These are phyloP conservation scores for Trichoderma guizhouense DNA, from an alignment of 2,329 filamentous ascomycete species.

Conservation along the genomic window DNA sequence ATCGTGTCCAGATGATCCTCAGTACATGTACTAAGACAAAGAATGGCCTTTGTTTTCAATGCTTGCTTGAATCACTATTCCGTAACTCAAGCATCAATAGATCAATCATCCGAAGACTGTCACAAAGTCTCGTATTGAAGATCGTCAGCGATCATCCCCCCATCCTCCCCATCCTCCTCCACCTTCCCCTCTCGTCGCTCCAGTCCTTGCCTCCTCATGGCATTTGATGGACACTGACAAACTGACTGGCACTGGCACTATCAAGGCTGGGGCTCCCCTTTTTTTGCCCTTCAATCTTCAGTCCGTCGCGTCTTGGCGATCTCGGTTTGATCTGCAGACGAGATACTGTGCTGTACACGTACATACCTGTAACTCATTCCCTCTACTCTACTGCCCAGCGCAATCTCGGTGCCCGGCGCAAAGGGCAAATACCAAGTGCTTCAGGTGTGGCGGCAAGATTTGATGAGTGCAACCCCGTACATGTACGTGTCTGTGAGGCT, in stretches of 20 bases:
- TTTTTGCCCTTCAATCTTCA: not conserved
- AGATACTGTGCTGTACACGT: not conserved
- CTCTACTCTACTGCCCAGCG: not conserved
- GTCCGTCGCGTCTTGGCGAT: not conserved
- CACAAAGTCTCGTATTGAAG: not conserved
- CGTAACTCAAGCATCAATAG: not conserved
- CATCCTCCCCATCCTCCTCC: not conserved
- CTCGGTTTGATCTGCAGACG: not conserved
- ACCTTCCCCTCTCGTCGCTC: not conserved
- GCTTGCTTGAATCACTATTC: not conserved
- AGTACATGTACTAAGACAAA: not conserved
- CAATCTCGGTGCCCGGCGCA: constrained; percentile 4
- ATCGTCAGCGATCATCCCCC: not conserved
- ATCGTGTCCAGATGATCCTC: no score
- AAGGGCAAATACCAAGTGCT: not conserved
- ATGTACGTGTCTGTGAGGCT: not conserved
- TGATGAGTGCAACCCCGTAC: not conserved
- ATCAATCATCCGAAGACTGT: no score
- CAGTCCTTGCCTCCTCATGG: not conserved
- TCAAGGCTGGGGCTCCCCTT: not conserved
- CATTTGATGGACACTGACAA: not conserved
- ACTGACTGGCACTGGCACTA: not conserved
- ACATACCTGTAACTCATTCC: not conserved
- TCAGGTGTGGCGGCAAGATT: constrained; percentile 2
- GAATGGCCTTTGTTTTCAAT: not conserved